Conservation (phyloP, 1,284 basidiomycete species). For the Melampsora larici-populina region DNA sequence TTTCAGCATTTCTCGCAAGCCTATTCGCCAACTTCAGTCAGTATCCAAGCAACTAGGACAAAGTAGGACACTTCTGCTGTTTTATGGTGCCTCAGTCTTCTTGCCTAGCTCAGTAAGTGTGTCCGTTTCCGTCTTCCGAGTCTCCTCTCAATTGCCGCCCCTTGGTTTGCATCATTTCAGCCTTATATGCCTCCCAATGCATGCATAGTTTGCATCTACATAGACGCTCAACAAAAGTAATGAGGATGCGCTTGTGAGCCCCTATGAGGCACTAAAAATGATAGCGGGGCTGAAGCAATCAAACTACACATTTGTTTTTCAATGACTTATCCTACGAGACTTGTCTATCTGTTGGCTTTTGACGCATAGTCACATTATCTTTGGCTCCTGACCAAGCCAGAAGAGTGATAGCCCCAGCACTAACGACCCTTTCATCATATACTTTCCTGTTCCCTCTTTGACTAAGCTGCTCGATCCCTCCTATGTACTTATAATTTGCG, state of each 20-base stretch:
- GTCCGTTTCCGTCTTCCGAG: not conserved
- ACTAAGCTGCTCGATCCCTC: not conserved
- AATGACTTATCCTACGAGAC: not conserved
- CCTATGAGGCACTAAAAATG: constrained; percentile 3
- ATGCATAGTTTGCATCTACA: constrained; percentile 6
- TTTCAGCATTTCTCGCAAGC: constrained; percentile 7
- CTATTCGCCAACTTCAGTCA: not conserved
- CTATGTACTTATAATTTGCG: constrained; percentile 3
- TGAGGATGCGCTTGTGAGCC: not conserved
- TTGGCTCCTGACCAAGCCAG: not conserved
- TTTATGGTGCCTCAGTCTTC: not conserved
- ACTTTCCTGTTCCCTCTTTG: not conserved
- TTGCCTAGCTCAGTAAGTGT: constrained; percentile 1
- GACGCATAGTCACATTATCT: not conserved
- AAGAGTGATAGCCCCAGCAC: constrained; percentile 2
- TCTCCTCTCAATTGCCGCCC: constrained; percentile 7
- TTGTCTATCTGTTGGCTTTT: not conserved
- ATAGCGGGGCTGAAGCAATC: constrained; percentile 6
- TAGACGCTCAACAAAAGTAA: not conserved
- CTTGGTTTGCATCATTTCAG: constrained; percentile 6
- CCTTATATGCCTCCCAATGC: not conserved
- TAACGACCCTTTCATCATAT: not conserved
- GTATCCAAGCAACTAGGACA: constrained; percentile 5
- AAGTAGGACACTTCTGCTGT: not conserved
- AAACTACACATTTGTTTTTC: constrained; percentile 1